A percentile compares a stretch with the other conserved stretches of the same genome.
These are phyloP conservation scores for Aquilaria malaccensis DNA, from an alignment of 345 rosid species.

Conservation along the genomic window DNA sequence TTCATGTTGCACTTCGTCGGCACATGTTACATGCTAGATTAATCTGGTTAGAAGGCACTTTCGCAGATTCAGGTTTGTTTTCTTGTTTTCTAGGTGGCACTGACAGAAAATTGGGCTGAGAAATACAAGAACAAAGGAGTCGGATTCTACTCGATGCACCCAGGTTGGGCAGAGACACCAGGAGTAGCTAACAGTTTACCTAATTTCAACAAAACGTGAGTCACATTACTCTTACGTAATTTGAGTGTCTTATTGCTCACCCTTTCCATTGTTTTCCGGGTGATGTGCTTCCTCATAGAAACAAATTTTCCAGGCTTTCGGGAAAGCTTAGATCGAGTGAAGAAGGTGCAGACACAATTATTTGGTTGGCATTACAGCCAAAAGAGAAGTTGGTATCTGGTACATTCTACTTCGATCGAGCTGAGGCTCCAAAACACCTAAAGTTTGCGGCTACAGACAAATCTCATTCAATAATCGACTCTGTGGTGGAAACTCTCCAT, in stretches of 20 bases:
- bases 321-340: constrained; percentile 79
- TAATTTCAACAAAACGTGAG: constrained; percentile 44
- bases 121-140: constrained; percentile 61
- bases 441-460: constrained; percentile 45
- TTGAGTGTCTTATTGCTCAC: no score
- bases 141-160: constrained; percentile 89
- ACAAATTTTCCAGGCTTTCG: constrained; percentile 34
- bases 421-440: constrained; percentile 75
- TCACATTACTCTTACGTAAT: not conserved
- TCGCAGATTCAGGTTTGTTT: not conserved
- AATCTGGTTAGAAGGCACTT: no score
- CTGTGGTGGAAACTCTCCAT: constrained; percentile 36
- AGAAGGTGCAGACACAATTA: constrained; percentile 81
- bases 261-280: not conserved
- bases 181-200: constrained; percentile 76
- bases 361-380: constrained; percentile 82
- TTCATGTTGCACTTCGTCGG: no score
- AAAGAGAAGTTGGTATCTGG: constrained; percentile 68
- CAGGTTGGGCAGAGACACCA: constrained; percentile 93
- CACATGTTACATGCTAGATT: no score
- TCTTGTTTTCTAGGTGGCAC: constrained; percentile 47
- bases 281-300: not conserved
- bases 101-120: constrained; percentile 78
- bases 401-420: constrained; percentile 80
- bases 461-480: constrained; percentile 44